phyloP scores from a whole-genome alignment of 371 early-diverging fungal species.

The Haplosporangium sp. region DNA sequence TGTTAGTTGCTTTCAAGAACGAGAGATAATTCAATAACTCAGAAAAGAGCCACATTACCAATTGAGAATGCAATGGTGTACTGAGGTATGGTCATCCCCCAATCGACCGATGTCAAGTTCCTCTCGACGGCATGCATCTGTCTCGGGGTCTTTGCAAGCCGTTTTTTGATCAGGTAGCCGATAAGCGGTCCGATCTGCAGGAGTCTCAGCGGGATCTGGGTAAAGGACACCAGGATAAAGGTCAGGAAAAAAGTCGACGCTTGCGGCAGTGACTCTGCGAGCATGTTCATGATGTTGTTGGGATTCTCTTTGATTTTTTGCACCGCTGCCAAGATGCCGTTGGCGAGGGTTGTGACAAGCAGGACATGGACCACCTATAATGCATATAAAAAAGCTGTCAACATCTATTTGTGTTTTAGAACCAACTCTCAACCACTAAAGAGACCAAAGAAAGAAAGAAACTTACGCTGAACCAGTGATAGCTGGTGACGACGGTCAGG shows the following conservation, averaged over 20 bases:
- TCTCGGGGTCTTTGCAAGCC: slow-evolving; percentile 80
- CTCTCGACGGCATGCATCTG: slow-evolving; percentile 62
- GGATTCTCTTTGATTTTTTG: slow-evolving; percentile 66
- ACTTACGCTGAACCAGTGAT: slow-evolving; percentile 54
- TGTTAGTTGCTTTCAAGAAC: not conserved
- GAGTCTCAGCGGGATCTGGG: slow-evolving; percentile 60
- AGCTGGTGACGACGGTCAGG: slow-evolving; percentile 34
- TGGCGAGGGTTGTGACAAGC: slow-evolving; percentile 81
- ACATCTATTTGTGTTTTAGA: slow-evolving; percentile 64
- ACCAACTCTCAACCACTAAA: slow-evolving; percentile 18
- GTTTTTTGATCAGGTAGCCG: slow-evolving; percentile 57
- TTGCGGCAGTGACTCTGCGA: slow-evolving; percentile 73
- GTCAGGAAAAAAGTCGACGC: slow-evolving; percentile 85
- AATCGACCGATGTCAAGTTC: slow-evolving; percentile 58
- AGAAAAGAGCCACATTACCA: slow-evolving; percentile 6
- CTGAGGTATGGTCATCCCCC: slow-evolving; percentile 53
- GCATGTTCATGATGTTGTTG: slow-evolving; percentile 59
- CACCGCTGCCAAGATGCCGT: slow-evolving; percentile 70
- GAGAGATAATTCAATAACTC: not conserved
- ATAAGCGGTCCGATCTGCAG: slow-evolving; percentile 74
- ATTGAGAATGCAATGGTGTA: slow-evolving; percentile 48
- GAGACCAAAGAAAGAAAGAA: slow-evolving; percentile 62
- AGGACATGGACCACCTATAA: slow-evolving; percentile 82
- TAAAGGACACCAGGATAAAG: slow-evolving; percentile 82
- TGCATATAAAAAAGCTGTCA: not conserved